Conservation (phyloP, 2,329 filamentous ascomycete species). For the Alternaria longipes region DNA sequence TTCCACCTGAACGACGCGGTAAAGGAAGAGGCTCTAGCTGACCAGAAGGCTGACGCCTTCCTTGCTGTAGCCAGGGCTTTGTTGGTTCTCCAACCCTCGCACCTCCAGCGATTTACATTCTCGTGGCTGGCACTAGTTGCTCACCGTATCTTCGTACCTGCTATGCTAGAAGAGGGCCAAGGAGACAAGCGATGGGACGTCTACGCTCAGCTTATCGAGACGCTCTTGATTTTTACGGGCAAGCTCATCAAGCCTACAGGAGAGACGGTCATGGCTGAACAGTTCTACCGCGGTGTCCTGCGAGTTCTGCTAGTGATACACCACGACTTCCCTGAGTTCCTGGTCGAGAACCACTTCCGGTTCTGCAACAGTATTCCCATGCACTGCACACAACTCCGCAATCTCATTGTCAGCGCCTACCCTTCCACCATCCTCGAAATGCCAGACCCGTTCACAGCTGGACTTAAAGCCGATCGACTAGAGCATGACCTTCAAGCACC, state of each 20-base stretch:
- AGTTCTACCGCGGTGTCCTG: slow-evolving; percentile 83
- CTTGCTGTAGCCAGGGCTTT: slow-evolving; percentile 76
- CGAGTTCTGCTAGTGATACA: slow-evolving; percentile 86
- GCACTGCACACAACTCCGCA: slow-evolving; percentile 86
- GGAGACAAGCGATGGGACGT: slow-evolving; percentile 73
- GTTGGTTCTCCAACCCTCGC: slow-evolving; percentile 75
- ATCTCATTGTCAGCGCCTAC: slow-evolving; percentile 84
- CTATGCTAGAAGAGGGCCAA: slow-evolving; percentile 72
- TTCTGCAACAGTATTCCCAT: slow-evolving; percentile 83
- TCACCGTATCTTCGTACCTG: slow-evolving; percentile 85
- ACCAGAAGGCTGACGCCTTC: slow-evolving; percentile 74
- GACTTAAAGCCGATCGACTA: slow-evolving; percentile 78
- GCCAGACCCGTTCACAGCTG: slow-evolving; percentile 75
- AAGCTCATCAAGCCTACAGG: slow-evolving; percentile 80
- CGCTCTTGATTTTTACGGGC: slow-evolving; percentile 76
- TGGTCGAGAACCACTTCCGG: slow-evolving; percentile 84
- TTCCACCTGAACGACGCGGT: slow-evolving; percentile 73
- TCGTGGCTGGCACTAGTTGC: slow-evolving; percentile 84
- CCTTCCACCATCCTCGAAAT: slow-evolving; percentile 75
- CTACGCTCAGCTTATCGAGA: slow-evolving; percentile 77
- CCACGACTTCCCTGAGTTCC: slow-evolving; percentile 93
- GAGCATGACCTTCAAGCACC: slow-evolving; percentile 78
- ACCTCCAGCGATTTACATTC: slow-evolving; percentile 84
- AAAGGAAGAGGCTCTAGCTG: slow-evolving; percentile 53
- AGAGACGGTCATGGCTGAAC: slow-evolving; percentile 75